Conservation (phyloP, 139 green algal genomes). For the Closterium sp. region DNA sequence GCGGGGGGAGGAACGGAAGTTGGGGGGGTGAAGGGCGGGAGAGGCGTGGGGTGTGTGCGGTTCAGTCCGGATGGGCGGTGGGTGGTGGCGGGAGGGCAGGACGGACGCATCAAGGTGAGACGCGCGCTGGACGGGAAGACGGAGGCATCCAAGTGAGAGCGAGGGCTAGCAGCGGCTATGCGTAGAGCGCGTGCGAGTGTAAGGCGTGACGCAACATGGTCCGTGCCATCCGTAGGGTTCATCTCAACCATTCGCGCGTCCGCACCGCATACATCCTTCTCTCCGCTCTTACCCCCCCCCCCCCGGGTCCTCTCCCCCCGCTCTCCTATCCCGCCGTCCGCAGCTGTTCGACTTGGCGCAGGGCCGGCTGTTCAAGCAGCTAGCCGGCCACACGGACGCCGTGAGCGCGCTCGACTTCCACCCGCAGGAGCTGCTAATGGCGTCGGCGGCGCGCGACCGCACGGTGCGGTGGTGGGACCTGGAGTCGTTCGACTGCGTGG, state of each 20-base stretch:
- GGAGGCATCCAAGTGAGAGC: no score
- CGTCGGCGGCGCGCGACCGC: constrained; percentile 63
- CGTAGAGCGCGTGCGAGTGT: no score
- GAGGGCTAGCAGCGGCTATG: no score
- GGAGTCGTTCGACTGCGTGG: constrained; percentile 66
- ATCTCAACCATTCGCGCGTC: not conserved
- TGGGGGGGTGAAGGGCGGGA: constrained; percentile 65
- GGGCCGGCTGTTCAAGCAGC: constrained; percentile 65
- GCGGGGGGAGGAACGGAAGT: not conserved
- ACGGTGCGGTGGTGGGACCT: constrained; percentile 77
- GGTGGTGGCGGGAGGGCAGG: constrained; percentile 69
- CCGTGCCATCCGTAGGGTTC: no score
- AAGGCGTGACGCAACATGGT: no score
- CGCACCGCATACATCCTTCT: not conserved
- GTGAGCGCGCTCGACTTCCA: constrained; percentile 79
- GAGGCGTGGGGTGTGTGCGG: constrained; percentile 59
- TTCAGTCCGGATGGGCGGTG: constrained; percentile 80
- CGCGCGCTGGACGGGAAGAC: no score
- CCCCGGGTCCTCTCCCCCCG: not conserved
- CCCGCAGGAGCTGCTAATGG: constrained; percentile 77
- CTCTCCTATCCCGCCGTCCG: not conserved
- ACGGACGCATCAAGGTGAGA: constrained; percentile 68
- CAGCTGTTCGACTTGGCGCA: constrained; percentile 76
- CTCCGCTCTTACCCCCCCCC: not conserved
- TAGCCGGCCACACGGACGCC: constrained; percentile 59